These are phyloP conservation scores for Colletotrichum camelliae DNA, from an alignment of 2,329 filamentous ascomycete species.

Conservation along the genomic window DNA sequence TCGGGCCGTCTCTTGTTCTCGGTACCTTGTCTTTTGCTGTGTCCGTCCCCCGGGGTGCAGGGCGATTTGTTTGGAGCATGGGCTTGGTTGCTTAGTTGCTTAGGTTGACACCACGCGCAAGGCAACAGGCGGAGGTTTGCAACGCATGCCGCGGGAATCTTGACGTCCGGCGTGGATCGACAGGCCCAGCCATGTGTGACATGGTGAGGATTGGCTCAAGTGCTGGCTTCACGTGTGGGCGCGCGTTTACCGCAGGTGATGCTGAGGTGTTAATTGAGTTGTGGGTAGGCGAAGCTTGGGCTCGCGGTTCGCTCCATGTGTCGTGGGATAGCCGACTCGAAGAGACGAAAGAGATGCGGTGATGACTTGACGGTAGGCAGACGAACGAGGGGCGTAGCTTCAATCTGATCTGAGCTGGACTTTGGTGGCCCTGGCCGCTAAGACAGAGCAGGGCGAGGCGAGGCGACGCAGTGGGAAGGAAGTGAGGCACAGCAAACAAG, in stretches of 20 bases:
- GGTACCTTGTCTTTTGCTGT: neutral
- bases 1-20: neutral
- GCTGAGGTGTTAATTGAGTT: neutral
- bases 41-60: neutral
- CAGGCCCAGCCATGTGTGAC: neutral
- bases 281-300: neutral
- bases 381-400: neutral
- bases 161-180: conserved; percentile 1
- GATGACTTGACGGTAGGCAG: neutral
- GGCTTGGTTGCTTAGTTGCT: neutral
- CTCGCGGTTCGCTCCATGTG: neutral
- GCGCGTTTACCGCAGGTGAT: neutral
- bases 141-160: neutral
- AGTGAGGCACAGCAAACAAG: neutral
- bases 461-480: neutral
- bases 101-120: neutral
- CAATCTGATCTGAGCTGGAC: neutral
- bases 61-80: neutral
- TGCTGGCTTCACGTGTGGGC: neutral
- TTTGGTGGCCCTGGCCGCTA: neutral
- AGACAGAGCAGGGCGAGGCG: neutral
- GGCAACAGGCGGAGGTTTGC: neutral
- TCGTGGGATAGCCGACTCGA: neutral
- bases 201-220: neutral
- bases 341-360: neutral